Evolutionary conservation across 345 rosid species (phyloP).

Genomic region (Garcia nutans): DNA sequence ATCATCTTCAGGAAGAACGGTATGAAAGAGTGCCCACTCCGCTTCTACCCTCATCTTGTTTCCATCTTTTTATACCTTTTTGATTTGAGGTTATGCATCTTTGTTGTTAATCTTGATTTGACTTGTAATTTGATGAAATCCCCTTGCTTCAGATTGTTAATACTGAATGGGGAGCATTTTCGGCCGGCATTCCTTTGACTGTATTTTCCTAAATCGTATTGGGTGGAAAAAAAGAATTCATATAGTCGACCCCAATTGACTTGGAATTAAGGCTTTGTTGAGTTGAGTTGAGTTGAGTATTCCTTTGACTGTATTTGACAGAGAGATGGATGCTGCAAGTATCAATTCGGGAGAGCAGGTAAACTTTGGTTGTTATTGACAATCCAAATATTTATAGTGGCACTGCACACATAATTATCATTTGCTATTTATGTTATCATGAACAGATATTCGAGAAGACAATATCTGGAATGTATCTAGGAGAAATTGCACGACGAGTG

Average conservation of each 20-base stretch:
- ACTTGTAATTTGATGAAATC: conserved; percentile 17
- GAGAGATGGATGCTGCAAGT: conserved; percentile 72
- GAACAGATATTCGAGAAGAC: conserved; percentile 82
- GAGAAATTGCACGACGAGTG: conserved; percentile 73
- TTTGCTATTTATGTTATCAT: background rate
- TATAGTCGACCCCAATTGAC: too few relatives aligned
- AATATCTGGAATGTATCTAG: conserved; percentile 93
- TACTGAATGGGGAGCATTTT: conserved; percentile 90
- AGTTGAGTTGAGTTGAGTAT: too few relatives aligned
- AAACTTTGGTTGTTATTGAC: conserved; percentile 14
- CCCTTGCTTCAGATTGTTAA: conserved; percentile 55
- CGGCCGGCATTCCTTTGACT: conserved; percentile 66
- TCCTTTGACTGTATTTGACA: conserved; percentile 63
- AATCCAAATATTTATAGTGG: background rate
- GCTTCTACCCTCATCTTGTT: background rate
- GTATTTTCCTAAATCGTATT: too few relatives aligned
- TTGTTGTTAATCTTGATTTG: background rate
- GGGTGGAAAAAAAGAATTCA: too few relatives aligned
- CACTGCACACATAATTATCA: background rate
- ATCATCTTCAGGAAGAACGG: conserved; percentile 53
- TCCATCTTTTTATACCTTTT: background rate
- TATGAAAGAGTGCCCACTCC: conserved; percentile 17
- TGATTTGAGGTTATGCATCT: background rate
- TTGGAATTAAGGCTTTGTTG: too few relatives aligned
- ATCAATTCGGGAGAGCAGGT: conserved; percentile 91